These are phyloP conservation scores for Leccinum uliginosum DNA, from an alignment of 768 basidiomycete species.

Conservation along the genomic window DNA sequence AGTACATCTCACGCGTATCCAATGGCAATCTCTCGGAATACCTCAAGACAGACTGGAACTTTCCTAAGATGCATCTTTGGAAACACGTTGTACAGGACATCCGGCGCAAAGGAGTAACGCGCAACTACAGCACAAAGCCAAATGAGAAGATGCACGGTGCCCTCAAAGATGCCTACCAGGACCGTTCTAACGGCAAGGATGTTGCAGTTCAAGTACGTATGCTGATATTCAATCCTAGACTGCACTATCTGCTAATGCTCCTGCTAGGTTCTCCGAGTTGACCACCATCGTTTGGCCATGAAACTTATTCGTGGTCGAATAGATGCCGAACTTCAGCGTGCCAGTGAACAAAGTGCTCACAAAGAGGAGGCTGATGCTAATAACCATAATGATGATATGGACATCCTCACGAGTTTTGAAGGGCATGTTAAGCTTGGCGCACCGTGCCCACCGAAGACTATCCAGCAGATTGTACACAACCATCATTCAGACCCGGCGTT, in stretches of 20 bases:
- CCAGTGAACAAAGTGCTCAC: not conserved
- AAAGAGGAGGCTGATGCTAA: not conserved
- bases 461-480: not conserved
- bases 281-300: not conserved
- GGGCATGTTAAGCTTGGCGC: not conserved
- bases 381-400: not conserved
- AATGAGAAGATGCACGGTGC: slow-evolving; percentile 21
- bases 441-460: not conserved
- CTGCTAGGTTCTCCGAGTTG: not conserved
- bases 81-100: slow-evolving; percentile 33
- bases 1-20: not conserved
- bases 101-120: slow-evolving; percentile 25
- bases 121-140: slow-evolving; percentile 30
- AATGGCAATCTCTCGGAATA: not conserved
- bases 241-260: not conserved
- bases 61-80: slow-evolving; percentile 34
- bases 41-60: slow-evolving; percentile 31
- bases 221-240: too few species aligned
- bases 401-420: too few species aligned
- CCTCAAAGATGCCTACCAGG: not conserved
- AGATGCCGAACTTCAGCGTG: not conserved
- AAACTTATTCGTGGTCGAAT: not conserved
- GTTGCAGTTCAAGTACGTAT: not conserved
- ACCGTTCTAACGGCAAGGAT: not conserved
- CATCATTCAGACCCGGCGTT: not conserved